Base-by-base conservation (phyloP, 2,329 filamentous ascomycete genomes). In the Xylaria multiplex region DNA sequence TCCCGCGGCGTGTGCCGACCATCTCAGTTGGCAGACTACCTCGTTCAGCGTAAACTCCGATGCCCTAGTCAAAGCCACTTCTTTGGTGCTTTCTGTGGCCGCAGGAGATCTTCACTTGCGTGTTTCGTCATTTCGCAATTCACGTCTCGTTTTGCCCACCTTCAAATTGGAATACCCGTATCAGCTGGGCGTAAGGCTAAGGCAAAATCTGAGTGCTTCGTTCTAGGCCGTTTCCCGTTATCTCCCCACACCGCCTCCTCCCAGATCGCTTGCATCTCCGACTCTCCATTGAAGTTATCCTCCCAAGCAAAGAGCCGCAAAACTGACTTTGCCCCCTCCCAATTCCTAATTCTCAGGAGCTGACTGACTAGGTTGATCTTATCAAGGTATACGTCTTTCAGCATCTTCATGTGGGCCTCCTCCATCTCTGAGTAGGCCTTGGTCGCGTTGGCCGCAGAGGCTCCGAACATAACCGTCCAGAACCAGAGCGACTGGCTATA, bases 391-490 rank as follows among this genome's bases (percentile, higher is more conserved):
- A 78, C 69, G 45, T 76, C 76, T 64, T 73, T 75, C 73, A 79
- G 77, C 69, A 74, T 76, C 43, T 75, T 75, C 66, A 82, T 75
- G 65, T 82, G 80, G 63, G 73, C 74, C 62, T 74, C 74, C 61
- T 82, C 80, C 14, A 76, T 70, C 2, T 71, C 68, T 46, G 78
- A 80, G 52, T 73, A 74, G 24, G 78, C 73, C 60, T 76, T 76
- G 14, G 78, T 80, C n/a, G 79, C 74, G 57, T 74, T 75, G 48
- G 80, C 80, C 50, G 79, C 78, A 42, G 80, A 81, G 9, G 81
- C 81, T 48, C 81, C 81, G 64, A 83, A 82, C 73, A 83, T 77
- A 50, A 81, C 79, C 24, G 80, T 81, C 79, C 81, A 83, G 40
- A 83, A 78, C 81, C 81, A 83, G 35, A 82, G 72, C 56, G 79